Evolutionary conservation across 768 basidiomycete genomes (phyloP).

Genomic region (Solioccasus polychromus): DNA sequence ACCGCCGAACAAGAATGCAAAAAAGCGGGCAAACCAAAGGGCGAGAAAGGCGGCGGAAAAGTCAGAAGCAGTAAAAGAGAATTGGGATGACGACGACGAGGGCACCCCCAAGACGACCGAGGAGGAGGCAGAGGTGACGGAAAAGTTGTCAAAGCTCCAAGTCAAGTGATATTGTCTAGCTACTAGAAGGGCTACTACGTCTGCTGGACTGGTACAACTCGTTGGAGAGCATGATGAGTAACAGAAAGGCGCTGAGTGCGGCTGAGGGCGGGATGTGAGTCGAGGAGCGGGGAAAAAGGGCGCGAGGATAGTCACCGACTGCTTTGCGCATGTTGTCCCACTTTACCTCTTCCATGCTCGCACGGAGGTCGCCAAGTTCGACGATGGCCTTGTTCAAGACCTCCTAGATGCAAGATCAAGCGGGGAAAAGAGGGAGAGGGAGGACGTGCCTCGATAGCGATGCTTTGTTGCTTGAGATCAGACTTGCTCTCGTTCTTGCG

Average conservation of each 20-base stretch:
- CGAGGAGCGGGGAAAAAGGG: background rate
- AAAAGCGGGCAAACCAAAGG: constrained; percentile 76
- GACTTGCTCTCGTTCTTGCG: constrained; percentile 87
- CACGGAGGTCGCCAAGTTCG: constrained; percentile 71
- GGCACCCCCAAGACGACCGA: constrained; percentile 5
- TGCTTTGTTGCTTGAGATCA: constrained; percentile 81
- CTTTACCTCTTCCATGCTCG: constrained; percentile 79
- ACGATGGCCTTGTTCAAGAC: constrained; percentile 74
- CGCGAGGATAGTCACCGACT: constrained; percentile 51
- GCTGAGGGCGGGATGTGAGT: constrained; percentile 36
- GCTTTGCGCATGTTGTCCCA: constrained; percentile 89
- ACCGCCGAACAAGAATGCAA: constrained; percentile 74
- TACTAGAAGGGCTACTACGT: background rate
- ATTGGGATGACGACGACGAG: constrained; percentile 76
- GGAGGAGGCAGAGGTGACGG: constrained; percentile 37
- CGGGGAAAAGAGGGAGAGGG: background rate
- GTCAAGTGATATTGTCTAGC: constrained; percentile 42
- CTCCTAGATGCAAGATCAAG: constrained; percentile 43
- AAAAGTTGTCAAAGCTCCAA: constrained; percentile 55
- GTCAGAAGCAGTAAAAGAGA: constrained; percentile 60
- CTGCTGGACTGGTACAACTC: constrained; percentile 51
- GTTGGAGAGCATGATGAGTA: constrained; percentile 68
- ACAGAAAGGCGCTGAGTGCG: constrained; percentile 60
- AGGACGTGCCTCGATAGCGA: constrained; percentile 69
- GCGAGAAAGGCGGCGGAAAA: constrained; percentile 62